A percentile compares a stretch with the other conserved stretches of the same genome.
phyloP scores from a whole-genome alignment of 441 rosid species.

The Geranium incanum region DNA sequence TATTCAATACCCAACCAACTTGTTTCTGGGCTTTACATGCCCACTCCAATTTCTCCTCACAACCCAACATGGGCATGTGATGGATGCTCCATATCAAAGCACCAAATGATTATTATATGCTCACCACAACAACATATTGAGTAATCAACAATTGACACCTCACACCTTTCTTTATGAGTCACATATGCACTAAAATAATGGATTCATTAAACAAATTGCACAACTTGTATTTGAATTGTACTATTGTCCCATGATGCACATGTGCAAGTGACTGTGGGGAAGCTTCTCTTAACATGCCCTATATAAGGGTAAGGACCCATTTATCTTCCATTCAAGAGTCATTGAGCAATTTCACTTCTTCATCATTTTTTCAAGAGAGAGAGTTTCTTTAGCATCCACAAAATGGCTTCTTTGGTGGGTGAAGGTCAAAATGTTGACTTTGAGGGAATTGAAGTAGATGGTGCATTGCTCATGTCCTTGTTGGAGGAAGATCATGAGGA shows the following conservation, averaged over 20 bases:
- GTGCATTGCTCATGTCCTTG: conserved; percentile 7
- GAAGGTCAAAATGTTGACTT: neutral
- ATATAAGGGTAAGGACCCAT: conserved; percentile 4
- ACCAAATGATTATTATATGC: neutral
- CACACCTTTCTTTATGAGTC: conserved; percentile 6
- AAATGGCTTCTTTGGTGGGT: conserved; percentile 7
- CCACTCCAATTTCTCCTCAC: conserved; percentile 1
- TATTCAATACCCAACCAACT: conserved; percentile 5
- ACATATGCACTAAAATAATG: neutral
- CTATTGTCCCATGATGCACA: neutral
- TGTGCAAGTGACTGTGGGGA: neutral
- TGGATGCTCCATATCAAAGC: neutral
- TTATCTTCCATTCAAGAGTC: neutral
- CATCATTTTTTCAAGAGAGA: neutral
- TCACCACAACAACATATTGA: neutral
- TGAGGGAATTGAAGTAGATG: conserved; percentile 1
- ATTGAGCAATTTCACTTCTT: neutral
- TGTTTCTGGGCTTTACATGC: neutral
- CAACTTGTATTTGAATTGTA: neutral
- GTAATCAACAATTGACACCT: neutral
- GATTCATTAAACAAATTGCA: conserved; percentile 6
- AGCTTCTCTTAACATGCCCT: conserved; percentile 5
- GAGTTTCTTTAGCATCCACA: neutral
- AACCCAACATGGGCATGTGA: conserved; percentile 8
- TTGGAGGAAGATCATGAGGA: conserved; percentile 5